These are phyloP conservation scores for Cladophialophora immunda DNA, from an alignment of 2,329 filamentous ascomycete species.

Conservation along the genomic window DNA sequence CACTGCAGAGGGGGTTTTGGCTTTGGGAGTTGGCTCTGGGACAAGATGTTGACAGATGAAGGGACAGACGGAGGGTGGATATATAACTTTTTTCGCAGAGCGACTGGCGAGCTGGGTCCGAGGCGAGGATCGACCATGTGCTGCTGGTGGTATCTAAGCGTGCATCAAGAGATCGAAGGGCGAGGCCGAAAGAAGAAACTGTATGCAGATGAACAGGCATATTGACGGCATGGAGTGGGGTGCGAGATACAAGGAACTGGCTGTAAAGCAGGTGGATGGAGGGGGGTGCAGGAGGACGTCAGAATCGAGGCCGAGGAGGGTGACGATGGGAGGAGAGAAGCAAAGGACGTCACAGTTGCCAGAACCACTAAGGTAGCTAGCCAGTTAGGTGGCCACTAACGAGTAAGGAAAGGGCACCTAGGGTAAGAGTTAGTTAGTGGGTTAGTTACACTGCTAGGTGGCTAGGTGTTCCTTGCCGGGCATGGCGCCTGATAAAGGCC, in stretches of 20 bases:
- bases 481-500: neutral
- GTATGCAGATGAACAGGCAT: constrained; percentile 16
- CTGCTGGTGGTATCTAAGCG: neutral
- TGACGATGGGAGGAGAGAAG: neutral
- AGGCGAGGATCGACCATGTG: neutral
- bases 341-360: neutral
- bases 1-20: neutral
- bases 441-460: neutral
- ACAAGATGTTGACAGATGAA: neutral
- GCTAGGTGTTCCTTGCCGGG: neutral
- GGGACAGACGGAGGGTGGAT: constrained; percentile 1
- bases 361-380: neutral
- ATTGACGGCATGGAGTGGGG: constrained; percentile 2
- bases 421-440: neutral
- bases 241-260: constrained; percentile 1
- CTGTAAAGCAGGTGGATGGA: neutral
- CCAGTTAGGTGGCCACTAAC: neutral
- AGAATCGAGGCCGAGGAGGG: neutral
- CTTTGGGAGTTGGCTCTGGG: neutral
- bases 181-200: constrained; percentile 27
- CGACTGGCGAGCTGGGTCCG: neutral
- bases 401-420: neutral
- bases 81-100: constrained; percentile 8
- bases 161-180: constrained; percentile 1
- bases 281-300: neutral